Evolutionary conservation across 1,139 yeast genomes (phyloP).

Genomic region (Pichia sp.): DNA sequence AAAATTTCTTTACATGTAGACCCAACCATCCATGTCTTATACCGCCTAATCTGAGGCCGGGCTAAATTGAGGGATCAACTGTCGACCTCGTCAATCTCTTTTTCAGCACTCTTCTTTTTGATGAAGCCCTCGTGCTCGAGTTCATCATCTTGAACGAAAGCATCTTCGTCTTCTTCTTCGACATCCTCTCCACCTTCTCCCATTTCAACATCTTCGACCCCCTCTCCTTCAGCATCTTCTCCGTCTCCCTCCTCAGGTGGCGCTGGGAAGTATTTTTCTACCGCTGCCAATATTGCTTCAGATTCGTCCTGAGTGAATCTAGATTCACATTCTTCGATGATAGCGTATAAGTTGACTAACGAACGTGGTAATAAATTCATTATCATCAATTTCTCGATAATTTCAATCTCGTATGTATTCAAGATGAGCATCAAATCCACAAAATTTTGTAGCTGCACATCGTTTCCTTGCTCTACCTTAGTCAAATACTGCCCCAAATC

Average conservation of each 20-base stretch:
- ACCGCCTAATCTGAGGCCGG: too few species aligned
- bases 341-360: constrained; percentile 67
- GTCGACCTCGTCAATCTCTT: constrained; percentile 20
- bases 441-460: constrained; percentile 34
- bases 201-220: constrained; percentile 12
- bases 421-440: constrained; percentile 44
- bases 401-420: constrained; percentile 55
- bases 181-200: constrained; percentile 9
- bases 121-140: constrained; percentile 14
- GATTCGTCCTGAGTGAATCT: constrained; percentile 63
- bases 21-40: too few species aligned
- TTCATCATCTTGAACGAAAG: constrained; percentile 15
- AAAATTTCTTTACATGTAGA: too few species aligned
- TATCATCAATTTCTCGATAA: constrained; percentile 79
- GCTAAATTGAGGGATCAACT: too few species aligned
- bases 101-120: constrained; percentile 11
- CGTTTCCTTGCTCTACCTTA: constrained; percentile 24
- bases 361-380: constrained; percentile 75
- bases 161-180: constrained; percentile 17
- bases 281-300: constrained; percentile 44
- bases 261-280: constrained; percentile 43
- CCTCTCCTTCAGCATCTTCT: constrained; percentile 11
- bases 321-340: constrained; percentile 89
- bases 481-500: constrained; percentile 40
- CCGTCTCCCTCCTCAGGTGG: constrained; percentile 7